Conservation (phyloP, 2,329 filamentous ascomycete species). For the Pyrenochaeta sp. region DNA sequence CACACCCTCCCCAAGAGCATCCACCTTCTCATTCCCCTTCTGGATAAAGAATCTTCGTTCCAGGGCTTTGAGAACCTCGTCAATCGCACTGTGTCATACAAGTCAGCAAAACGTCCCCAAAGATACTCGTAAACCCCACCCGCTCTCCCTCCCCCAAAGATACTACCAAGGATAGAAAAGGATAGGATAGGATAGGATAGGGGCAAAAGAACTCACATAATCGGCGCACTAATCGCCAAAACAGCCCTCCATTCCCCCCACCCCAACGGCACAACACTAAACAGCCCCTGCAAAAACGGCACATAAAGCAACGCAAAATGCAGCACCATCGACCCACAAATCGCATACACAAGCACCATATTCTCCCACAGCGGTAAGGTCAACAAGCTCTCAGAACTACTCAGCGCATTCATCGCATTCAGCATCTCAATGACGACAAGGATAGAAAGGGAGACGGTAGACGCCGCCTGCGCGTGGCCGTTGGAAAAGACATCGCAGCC, state of each 20-base stretch:
- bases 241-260: slow-evolving; percentile 93
- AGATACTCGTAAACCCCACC: too few species aligned
- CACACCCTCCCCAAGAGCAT: slow-evolving; percentile 13
- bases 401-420: slow-evolving; percentile 98
- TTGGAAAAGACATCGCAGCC: slow-evolving; percentile 92
- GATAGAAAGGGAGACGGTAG: slow-evolving; percentile 88
- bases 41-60: slow-evolving; percentile 60
- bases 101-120: neutral
- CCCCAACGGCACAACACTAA: slow-evolving; percentile 88
- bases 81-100: slow-evolving; percentile 67
- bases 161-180: too few species aligned
- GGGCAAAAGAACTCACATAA: slow-evolving; percentile 76
- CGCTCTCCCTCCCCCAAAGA: too few species aligned
- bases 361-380: slow-evolving; percentile 98
- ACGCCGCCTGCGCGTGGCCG: slow-evolving; percentile 85
- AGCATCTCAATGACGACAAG: slow-evolving; percentile 99
- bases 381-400: slow-evolving; percentile 90
- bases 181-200: too few species aligned
- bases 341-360: slow-evolving; percentile 97
- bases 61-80: slow-evolving; percentile 80
- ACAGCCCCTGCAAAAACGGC: slow-evolving; percentile 85
- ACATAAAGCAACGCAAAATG: slow-evolving; percentile 95
- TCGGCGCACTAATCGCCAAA: slow-evolving; percentile 83
- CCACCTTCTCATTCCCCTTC: slow-evolving; percentile 27
- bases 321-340: slow-evolving; percentile 88